phyloP scores from a whole-genome alignment of 208 protist genomes.

The Crithidia acanthocephali region DNA sequence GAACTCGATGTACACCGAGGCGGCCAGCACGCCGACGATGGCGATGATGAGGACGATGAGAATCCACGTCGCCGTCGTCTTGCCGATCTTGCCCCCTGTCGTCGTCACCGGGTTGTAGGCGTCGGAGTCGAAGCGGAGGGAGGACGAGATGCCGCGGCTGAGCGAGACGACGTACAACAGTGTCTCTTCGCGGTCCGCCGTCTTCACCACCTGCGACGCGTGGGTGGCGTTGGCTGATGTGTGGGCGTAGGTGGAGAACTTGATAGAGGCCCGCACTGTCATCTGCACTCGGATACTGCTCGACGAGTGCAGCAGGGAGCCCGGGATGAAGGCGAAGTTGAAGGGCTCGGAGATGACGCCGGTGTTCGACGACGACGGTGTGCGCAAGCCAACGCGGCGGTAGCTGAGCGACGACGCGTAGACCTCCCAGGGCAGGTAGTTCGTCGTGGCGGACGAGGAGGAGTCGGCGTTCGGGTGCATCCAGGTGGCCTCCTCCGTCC shows the following conservation, averaged over 20 bases:
- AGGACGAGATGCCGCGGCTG: constrained; percentile 60
- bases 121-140: constrained; percentile 67
- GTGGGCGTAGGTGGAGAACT: constrained; percentile 60
- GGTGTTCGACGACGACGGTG: neutral
- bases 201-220: constrained; percentile 35
- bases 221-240: constrained; percentile 24
- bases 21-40: constrained; percentile 55
- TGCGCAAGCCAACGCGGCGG: constrained; percentile 47
- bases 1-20: constrained; percentile 68
- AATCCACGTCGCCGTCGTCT: constrained; percentile 55
- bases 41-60: constrained; percentile 67
- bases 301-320: constrained; percentile 67
- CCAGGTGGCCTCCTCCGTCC: constrained; percentile 50
- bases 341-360: constrained; percentile 50
- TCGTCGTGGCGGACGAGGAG: neutral
- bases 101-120: constrained; percentile 46
- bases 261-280: constrained; percentile 50
- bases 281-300: constrained; percentile 72
- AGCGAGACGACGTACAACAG: constrained; percentile 67
- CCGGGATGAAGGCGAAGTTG: constrained; percentile 85
- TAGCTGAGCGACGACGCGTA: constrained; percentile 82
- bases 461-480: constrained; percentile 38
- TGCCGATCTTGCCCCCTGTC: constrained; percentile 32
- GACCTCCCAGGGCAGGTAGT: constrained; percentile 60
- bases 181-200: constrained; percentile 56